Base-by-base conservation (phyloP, 805 yeast genomes). In the Myxozyma vanderwaltii region DNA sequence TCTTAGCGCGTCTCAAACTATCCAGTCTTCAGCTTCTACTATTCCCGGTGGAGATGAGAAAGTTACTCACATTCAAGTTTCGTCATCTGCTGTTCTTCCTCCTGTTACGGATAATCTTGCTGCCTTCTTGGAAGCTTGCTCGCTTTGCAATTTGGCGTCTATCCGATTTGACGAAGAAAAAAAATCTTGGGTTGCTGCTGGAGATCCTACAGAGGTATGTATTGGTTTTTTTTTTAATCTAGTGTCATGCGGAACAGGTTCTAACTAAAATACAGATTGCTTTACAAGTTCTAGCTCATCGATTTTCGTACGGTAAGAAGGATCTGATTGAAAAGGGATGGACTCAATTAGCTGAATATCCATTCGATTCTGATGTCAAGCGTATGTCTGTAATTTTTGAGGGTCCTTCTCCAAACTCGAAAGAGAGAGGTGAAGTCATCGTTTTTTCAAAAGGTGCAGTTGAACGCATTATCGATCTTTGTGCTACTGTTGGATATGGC, bases 171-270 rank as follows among this genome's bases (percentile, higher is more conserved):
- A 79, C 59, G 73, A 70, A n/a, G 74, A 72, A 21, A 77, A 76
- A 17, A 80, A 80, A 31, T 72, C 74, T 19, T 89, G 95, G 95
- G 82, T 81, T 66, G 91, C 90, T 8, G 86, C 84, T 69, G 96
- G 96, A 59, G 96, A 89, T 70, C 92, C 96, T 41, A 89, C 96
- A 2, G 96, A 89, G 61, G 57, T 52, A 53, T 13, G 35, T 29
- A n/a, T n/a, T n/a, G n/a, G n/a, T 13, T 21, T 36, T 17, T 13
- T n/a, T 17, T n/a, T 5, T n/a, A 13, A 12, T 17, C 8, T 7
- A 7, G 24, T 24, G 2, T 23, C 10, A 5, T 24, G 12, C 1
- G n/a, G 10, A 10, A 12, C 24, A 6, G 4, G n/a, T 35, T 8
- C 26, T 39, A 19, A 48, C 41, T 43, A 43, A 39, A 24, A 8